These are phyloP conservation scores for Nitzschia sp. DNA, from an alignment of 108 stramenopile genomes.

Conservation along the genomic window DNA sequence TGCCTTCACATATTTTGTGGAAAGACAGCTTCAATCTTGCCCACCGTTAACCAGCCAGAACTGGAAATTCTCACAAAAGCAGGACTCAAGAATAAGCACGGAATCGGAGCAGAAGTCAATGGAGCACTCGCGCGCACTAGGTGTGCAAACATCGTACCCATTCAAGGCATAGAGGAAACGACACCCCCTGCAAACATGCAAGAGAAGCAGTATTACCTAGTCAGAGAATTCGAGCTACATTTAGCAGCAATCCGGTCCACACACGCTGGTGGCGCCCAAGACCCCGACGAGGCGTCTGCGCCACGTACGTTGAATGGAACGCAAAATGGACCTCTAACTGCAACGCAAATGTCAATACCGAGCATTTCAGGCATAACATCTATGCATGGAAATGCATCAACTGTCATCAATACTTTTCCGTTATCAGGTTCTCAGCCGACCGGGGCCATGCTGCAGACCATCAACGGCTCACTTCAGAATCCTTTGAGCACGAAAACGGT, in stretches of 20 bases:
- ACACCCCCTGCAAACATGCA: neutral
- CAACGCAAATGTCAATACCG: too few species aligned
- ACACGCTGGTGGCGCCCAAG: too few species aligned
- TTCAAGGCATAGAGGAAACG: neutral
- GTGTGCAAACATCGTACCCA: slow-evolving; percentile 13
- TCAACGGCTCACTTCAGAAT: too few species aligned
- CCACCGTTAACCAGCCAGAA: slow-evolving; percentile 29
- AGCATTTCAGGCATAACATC: too few species aligned
- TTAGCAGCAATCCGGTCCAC: slow-evolving; percentile 30
- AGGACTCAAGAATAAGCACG: slow-evolving; percentile 52
- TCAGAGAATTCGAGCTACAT: slow-evolving; percentile 51
- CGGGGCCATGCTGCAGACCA: too few species aligned
- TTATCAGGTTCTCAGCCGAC: too few species aligned
- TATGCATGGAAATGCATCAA: too few species aligned
- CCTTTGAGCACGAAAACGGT: too few species aligned
- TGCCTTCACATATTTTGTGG: slow-evolving; percentile 48
- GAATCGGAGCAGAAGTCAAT: slow-evolving; percentile 50
- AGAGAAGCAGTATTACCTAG: slow-evolving; percentile 39
- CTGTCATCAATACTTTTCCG: too few species aligned
- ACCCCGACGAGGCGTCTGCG: too few species aligned
- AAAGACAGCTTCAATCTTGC: slow-evolving; percentile 49
- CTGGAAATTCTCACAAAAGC: slow-evolving; percentile 52
- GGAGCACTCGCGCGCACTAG: slow-evolving; percentile 42
- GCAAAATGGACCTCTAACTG: too few species aligned
- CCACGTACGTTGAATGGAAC: too few species aligned